Evolutionary conservation across 345 rosid species (phyloP).

Genomic region (Acer yangbiense): DNA sequence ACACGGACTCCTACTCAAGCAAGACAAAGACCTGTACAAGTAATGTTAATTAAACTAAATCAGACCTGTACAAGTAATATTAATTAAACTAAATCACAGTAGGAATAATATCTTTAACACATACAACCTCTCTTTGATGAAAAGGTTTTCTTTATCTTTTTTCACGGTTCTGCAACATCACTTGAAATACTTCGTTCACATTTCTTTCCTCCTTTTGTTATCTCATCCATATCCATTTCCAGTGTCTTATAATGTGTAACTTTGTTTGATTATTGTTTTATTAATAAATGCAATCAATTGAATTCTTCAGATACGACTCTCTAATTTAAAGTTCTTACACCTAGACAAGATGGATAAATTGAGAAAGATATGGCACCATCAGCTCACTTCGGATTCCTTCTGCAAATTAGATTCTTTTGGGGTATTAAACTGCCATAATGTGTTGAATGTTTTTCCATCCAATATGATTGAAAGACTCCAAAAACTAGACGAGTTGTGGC

Average conservation of each 20-base stretch:
- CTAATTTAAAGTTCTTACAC: background rate
- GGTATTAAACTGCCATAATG: background rate
- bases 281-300: too few species aligned
- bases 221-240: background rate
- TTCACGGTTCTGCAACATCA: background rate
- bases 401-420: background rate
- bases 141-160: background rate
- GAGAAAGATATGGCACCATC: background rate
- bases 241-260: background rate
- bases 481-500: background rate
- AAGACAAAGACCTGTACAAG: too few species aligned
- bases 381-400: background rate
- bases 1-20: too few species aligned
- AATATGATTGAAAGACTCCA: background rate
- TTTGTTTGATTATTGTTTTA: too few species aligned
- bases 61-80: too few species aligned
- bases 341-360: background rate
- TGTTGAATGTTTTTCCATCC: background rate
- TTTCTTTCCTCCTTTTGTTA: background rate
- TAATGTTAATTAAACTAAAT: too few species aligned
- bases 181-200: background rate
- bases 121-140: background rate
- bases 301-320: background rate
- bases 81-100: too few species aligned
- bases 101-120: too few species aligned